Conservation (phyloP, 2,329 filamentous ascomycete species). For the Ceratocystis cacaofunesta region DNA sequence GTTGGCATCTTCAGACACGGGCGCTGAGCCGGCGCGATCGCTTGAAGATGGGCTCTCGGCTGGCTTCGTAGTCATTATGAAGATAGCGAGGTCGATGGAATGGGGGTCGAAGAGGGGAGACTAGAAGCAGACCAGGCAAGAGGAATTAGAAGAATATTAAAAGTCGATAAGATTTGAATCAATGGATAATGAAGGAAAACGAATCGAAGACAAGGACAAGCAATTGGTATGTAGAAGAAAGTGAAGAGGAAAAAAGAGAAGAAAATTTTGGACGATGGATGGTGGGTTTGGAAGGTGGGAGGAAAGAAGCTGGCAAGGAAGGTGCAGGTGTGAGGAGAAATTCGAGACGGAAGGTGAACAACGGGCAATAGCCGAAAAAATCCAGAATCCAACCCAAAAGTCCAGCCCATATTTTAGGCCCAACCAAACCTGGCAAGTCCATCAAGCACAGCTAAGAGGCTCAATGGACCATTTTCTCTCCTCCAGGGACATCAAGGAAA, state of each 20-base stretch:
- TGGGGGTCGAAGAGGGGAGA: neutral
- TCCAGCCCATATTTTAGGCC: neutral
- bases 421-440: neutral
- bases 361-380: neutral
- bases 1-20: constrained; percentile 40
- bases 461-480: neutral
- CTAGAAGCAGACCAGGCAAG: neutral
- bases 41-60: constrained; percentile 27
- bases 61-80: constrained; percentile 33
- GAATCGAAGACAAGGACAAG: constrained; percentile 9
- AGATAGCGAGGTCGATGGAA: neutral
- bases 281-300: neutral
- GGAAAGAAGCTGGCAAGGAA: neutral
- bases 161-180: constrained; percentile 5
- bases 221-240: neutral
- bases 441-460: neutral
- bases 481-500: neutral
- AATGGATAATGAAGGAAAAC: constrained; percentile 9
- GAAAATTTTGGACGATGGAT: constrained; percentile 1
- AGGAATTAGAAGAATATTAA: constrained; percentile 2
- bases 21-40: constrained; percentile 20
- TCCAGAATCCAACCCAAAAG: neutral
- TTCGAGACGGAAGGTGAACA: constrained; percentile 4
- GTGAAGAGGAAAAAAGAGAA: neutral
- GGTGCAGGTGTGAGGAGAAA: constrained; percentile 6